Percentiles rank a stretch among this genome's conserved stretches.
Evolutionary conservation across 768 basidiomycete genomes (phyloP).

Genomic region (Scleroderma citrinum): DNA sequence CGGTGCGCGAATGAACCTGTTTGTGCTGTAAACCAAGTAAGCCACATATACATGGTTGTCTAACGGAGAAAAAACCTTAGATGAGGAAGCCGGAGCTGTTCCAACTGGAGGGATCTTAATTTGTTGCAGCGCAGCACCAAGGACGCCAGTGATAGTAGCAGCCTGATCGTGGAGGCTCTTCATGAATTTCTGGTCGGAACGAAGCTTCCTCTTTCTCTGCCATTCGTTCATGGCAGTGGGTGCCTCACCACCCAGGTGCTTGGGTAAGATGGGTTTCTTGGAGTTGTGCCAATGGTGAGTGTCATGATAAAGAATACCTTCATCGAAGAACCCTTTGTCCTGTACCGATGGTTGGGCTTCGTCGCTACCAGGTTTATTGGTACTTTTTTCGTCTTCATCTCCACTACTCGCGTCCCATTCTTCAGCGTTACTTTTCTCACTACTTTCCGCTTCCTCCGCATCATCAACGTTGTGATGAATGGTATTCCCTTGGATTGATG

Average conservation of each 20-base stretch:
- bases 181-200: slow-evolving; percentile 54
- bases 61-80: slow-evolving; percentile 11
- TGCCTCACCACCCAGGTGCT: slow-evolving; percentile 45
- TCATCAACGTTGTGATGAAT: slow-evolving; percentile 7
- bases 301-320: slow-evolving; percentile 42
- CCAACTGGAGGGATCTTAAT: slow-evolving; percentile 46
- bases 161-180: slow-evolving; percentile 50
- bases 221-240: slow-evolving; percentile 27
- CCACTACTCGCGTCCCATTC: slow-evolving; percentile 17
- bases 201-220: slow-evolving; percentile 33
- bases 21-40: slow-evolving; percentile 12
- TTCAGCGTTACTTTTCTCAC: slow-evolving; percentile 13
- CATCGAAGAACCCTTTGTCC: slow-evolving; percentile 29
- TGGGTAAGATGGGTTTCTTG: slow-evolving; percentile 43
- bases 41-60: not conserved
- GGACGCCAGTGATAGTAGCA: slow-evolving; percentile 58
- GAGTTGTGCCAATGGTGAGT: slow-evolving; percentile 57
- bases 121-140: slow-evolving; percentile 45
- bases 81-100: slow-evolving; percentile 5
- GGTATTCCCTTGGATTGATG: slow-evolving; percentile 18
- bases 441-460: slow-evolving; percentile 13
- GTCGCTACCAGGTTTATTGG: not conserved
- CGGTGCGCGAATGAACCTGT: slow-evolving; percentile 9
- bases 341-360: not conserved
- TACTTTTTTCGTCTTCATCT: slow-evolving; percentile 5